These are phyloP conservation scores for Colletotrichum sp. DNA, from an alignment of 2,329 filamentous ascomycete genomes.

Conservation along the genomic window DNA sequence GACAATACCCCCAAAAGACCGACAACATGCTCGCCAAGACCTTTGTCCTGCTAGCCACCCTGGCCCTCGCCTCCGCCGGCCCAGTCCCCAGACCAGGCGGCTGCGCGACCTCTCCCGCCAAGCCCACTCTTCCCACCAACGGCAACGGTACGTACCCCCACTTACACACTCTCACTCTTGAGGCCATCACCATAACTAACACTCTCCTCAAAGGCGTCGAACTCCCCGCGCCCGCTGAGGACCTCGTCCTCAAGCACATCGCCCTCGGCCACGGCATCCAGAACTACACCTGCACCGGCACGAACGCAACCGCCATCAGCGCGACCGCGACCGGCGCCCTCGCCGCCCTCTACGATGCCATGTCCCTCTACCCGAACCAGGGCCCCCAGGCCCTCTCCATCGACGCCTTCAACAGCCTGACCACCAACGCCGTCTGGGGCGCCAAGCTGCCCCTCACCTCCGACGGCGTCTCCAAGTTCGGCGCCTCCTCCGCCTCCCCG, in stretches of 20 bases:
- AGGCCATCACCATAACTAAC: conserved; percentile 17
- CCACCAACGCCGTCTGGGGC: conserved; percentile 43
- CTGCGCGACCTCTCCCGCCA: conserved; percentile 23
- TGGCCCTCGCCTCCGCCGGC: conserved; percentile 34
- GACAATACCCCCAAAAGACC: neutral
- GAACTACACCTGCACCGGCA: conserved; percentile 66
- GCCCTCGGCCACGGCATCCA: conserved; percentile 69
- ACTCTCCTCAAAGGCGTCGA: conserved; percentile 37
- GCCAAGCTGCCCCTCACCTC: conserved; percentile 55
- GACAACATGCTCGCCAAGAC: conserved; percentile 31
- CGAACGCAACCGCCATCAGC: conserved; percentile 54
- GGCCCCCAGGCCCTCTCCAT: conserved; percentile 38
- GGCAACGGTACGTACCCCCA: conserved; percentile 37
- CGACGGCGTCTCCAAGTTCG: conserved; percentile 36
- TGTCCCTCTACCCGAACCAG: conserved; percentile 53
- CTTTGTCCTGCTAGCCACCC: conserved; percentile 36
- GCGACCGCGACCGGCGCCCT: conserved; percentile 63
- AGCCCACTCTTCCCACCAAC: conserved; percentile 42
- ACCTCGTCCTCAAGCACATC: conserved; percentile 55
- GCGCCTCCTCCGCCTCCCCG: conserved; percentile 49
- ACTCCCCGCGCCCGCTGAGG: conserved; percentile 46
- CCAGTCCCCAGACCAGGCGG: conserved; percentile 25
- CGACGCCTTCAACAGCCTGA: conserved; percentile 44
- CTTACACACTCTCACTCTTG: neutral
- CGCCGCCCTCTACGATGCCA: conserved; percentile 65